Base-by-base conservation (phyloP, 192 early-diverging fungal species). In the Entomortierella parvispora region DNA sequence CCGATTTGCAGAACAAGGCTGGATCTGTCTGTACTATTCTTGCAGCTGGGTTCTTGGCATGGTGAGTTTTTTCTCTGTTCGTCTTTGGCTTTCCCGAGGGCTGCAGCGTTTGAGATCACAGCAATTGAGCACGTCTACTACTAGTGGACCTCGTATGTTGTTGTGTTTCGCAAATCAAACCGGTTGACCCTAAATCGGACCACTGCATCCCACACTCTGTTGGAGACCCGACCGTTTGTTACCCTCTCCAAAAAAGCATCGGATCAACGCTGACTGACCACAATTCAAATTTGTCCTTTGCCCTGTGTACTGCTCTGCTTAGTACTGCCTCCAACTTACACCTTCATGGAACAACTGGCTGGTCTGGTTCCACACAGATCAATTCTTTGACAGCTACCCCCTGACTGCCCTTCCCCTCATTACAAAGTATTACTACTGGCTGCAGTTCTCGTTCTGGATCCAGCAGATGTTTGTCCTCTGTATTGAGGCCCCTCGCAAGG, bases 371-470 rank as follows among this genome's bases (percentile, higher is more conserved):
- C 85, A 91, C 67, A 90, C 90, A 2, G 42, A 79, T 10, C 74
- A 89, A 15, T 91, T 84, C 72, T 92, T 91, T 87, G 84, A 86
- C 23, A 83, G 80, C 53, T 92, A 91, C 51, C 92, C 92, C 1
- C 89, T 92, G 66, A 79, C 68, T 26, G 69, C 84, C 25, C 71
- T 92, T 50, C 80, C 87, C 4, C 46, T 68, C 40, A 65, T 86
- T 34, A 86, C 89, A 65, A 93, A 93, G 71, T 85, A 81, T 51
- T 93, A 93, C 67, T 93, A 93, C 62, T 71, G 90, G 62, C 79
- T 90, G 26, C 91, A 93, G 57, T 82, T 90, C 58, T 87, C 86
- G 15, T 91, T 93, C 78, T 93, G 91, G 91, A 68, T 93, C 61
- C 91, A 92, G 68, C 92, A 93, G 77, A 71, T 91, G 40, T 92